phyloP scores from a whole-genome alignment of 371 early-diverging fungal species.

The Apophysomyces sp. region DNA sequence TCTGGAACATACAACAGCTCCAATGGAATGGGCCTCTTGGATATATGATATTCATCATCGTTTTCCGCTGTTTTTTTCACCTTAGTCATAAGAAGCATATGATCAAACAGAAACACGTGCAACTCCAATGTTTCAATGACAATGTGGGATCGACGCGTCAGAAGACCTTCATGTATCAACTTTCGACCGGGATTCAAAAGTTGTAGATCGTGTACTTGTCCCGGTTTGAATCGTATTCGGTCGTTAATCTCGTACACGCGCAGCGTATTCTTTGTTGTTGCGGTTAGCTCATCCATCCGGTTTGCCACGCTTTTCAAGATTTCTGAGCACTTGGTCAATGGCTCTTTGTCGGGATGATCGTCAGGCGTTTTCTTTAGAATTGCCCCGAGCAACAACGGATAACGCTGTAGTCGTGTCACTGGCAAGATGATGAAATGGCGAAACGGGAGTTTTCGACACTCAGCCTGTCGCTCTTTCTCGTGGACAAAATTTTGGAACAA shows the following conservation, averaged over 20 bases:
- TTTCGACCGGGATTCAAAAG: slow-evolving; percentile 70
- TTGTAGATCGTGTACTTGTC: slow-evolving; percentile 54
- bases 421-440: slow-evolving; percentile 56
- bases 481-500: slow-evolving; percentile 71
- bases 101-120: slow-evolving; percentile 85
- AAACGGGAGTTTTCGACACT: slow-evolving; percentile 59
- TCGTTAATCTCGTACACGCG: slow-evolving; percentile 25
- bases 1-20: slow-evolving; percentile 54
- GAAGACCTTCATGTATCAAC: slow-evolving; percentile 74
- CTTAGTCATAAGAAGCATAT: slow-evolving; percentile 79
- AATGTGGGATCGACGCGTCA: slow-evolving; percentile 67
- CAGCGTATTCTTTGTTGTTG: slow-evolving; percentile 7
- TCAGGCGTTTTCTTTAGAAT: slow-evolving; percentile 80
- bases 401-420: slow-evolving; percentile 84
- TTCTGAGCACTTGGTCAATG: slow-evolving; percentile 55
- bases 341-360: slow-evolving; percentile 73
- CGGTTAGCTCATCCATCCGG: slow-evolving; percentile 30
- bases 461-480: slow-evolving; percentile 55
- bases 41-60: slow-evolving; percentile 54
- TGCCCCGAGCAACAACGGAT: slow-evolving; percentile 79
- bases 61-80: slow-evolving; percentile 47
- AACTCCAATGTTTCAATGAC: slow-evolving; percentile 70
- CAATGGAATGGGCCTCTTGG: slow-evolving; percentile 63
- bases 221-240: slow-evolving; percentile 43
- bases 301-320: slow-evolving; percentile 64